Evolutionary conservation across 768 basidiomycete genomes (phyloP).

Genomic region (Lentinula aciculospora): DNA sequence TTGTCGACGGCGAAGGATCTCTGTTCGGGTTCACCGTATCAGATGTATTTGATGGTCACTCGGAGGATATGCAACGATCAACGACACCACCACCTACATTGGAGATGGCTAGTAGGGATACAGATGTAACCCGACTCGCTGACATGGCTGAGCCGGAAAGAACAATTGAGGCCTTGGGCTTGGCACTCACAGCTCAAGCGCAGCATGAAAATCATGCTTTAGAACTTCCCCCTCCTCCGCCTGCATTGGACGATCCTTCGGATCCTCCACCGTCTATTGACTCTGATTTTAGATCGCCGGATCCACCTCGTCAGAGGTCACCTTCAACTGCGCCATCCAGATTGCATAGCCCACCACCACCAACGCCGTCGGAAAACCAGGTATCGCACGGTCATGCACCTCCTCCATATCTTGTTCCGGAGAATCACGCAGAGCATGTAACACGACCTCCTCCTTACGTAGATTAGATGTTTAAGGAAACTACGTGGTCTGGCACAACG

Average conservation of each 20-base stretch:
- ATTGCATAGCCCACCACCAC: constrained; percentile 24
- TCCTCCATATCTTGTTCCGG: constrained; percentile 69
- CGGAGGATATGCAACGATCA: constrained; percentile 57
- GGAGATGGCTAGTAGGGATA: constrained; percentile 68
- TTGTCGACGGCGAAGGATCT: constrained; percentile 68
- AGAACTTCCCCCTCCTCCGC: constrained; percentile 68
- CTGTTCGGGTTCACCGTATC: constrained; percentile 67
- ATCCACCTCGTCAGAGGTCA: constrained; percentile 26
- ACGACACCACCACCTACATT: constrained; percentile 72
- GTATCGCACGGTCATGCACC: constrained; percentile 58
- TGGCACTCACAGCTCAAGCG: constrained; percentile 51
- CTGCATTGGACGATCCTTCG: constrained; percentile 79
- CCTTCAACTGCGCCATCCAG: constrained; percentile 24
- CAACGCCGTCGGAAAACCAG: constrained; percentile 26
- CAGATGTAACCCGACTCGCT: constrained; percentile 62
- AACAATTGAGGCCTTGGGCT: constrained; percentile 50
- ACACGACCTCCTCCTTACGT: constrained; percentile 59
- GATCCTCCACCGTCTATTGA: constrained; percentile 89
- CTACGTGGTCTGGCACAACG: background rate
- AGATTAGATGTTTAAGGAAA: constrained; percentile 30
- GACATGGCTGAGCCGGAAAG: constrained; percentile 48
- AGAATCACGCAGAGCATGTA: constrained; percentile 38
- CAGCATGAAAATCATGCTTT: constrained; percentile 22
- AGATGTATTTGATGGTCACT: constrained; percentile 80
- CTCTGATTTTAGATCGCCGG: constrained; percentile 63